Percentiles rank a stretch among this genome's conserved stretches.
Evolutionary conservation across 257 asterid genomes (phyloP).

Genomic region (Jacaranda mimosifolia): DNA sequence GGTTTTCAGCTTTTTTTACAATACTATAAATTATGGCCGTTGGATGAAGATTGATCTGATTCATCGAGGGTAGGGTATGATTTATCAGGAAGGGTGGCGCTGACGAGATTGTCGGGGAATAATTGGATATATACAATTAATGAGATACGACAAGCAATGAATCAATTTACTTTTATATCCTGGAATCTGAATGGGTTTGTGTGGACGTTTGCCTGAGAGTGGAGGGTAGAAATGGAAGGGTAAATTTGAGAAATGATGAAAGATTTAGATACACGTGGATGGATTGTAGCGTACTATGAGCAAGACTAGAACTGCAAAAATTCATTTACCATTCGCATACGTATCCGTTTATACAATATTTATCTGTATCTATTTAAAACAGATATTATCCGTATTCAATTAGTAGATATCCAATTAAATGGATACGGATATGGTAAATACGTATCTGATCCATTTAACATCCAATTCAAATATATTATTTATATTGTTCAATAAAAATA

Average conservation of each 20-base stretch:
- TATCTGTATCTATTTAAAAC: no score
- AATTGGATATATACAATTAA: background rate
- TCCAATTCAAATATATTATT: no score
- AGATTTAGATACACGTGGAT: conserved; percentile 18
- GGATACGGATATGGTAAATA: no score
- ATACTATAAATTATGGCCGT: conserved; percentile 1
- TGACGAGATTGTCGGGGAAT: conserved; percentile 41
- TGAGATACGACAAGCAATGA: no score
- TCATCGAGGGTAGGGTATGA: background rate
- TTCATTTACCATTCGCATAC: no score
- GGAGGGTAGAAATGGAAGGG: conserved; percentile 4
- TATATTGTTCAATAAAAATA: no score
- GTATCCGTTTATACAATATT: no score
- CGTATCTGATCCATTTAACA: no score
- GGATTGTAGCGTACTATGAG: no score
- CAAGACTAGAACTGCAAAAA: background rate
- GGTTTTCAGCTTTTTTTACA: background rate
- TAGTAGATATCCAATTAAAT: no score
- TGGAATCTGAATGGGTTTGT: background rate
- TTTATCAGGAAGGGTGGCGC: conserved; percentile 3
- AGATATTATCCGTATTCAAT: no score
- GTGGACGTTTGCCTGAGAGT: background rate
- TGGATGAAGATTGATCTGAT: conserved; percentile 19
- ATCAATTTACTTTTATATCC: background rate
- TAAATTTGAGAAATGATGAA: background rate